phyloP scores from a whole-genome alignment of 768 basidiomycete genomes.

The Mycena pura region DNA sequence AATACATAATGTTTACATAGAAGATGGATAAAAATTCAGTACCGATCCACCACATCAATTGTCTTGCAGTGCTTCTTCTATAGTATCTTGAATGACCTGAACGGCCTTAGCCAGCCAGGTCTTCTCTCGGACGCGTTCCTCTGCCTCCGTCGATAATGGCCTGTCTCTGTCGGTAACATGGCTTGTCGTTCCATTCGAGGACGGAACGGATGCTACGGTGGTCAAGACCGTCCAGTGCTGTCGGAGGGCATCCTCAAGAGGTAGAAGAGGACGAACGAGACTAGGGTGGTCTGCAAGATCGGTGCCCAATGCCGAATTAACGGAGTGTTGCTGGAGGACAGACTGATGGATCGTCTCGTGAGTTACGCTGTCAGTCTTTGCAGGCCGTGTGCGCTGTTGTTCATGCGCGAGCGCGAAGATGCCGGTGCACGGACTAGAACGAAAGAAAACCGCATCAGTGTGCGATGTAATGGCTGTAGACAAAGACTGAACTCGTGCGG shows the following conservation, averaged over 20 bases:
- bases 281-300: conserved; percentile 49
- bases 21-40: too few relatives aligned
- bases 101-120: conserved; percentile 16
- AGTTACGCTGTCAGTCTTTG: conserved; percentile 49
- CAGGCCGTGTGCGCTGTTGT: conserved; percentile 57
- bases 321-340: conserved; percentile 51
- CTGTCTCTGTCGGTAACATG: conserved; percentile 49
- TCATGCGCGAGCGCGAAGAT: conserved; percentile 56
- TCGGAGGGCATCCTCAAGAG: conserved; percentile 18
- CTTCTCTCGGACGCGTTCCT: conserved; percentile 8
- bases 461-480: not conserved
- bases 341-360: conserved; percentile 70
- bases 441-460: conserved; percentile 4
- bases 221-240: conserved; percentile 2
- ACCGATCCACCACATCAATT: too few relatives aligned
- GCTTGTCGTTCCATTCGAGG: not conserved
- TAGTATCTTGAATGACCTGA: not conserved
- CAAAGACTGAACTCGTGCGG: conserved; percentile 72
- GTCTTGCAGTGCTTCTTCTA: not conserved
- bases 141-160: conserved; percentile 43
- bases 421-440: conserved; percentile 61
- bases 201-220: not conserved
- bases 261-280: conserved; percentile 39
- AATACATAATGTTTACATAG: not conserved
- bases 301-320: conserved; percentile 41